Percentiles rank a stretch among this genome's conserved stretches.
Conservation (phyloP, 257 asterid genomes). For the Thymus mandschuricus region DNA sequence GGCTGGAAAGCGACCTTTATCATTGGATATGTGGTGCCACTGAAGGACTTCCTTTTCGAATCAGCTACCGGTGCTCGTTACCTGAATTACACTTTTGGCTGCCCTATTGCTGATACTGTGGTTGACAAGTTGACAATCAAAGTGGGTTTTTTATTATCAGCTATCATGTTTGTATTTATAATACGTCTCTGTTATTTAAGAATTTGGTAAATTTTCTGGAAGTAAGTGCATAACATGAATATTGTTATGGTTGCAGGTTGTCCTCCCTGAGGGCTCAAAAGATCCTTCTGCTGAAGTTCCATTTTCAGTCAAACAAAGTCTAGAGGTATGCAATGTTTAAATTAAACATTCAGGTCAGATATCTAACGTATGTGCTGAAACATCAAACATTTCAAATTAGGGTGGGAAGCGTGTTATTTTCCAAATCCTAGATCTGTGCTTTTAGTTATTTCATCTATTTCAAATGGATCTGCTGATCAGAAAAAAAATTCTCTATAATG, state of each 20-base stretch:
- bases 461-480: neutral
- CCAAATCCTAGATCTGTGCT: conserved; percentile 1
- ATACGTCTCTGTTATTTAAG: conserved; percentile 28
- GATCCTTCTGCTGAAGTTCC: conserved; percentile 72
- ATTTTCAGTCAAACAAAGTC: conserved; percentile 65
- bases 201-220: conserved; percentile 16
- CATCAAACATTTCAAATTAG: conserved; percentile 22
- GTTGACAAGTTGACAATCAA: conserved; percentile 86
- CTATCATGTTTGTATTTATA: conserved; percentile 12
- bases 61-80: conserved; percentile 78
- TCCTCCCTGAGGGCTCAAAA: conserved; percentile 96
- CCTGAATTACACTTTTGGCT: conserved; percentile 90
- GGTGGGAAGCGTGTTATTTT: conserved; percentile 8
- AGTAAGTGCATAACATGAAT: conserved; percentile 30
- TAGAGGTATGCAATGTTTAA: conserved; percentile 60
- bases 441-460: conserved; percentile 5
- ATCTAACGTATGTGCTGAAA: conserved; percentile 5
- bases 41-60: conserved; percentile 90
- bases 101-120: conserved; percentile 81
- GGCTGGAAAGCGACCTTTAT: conserved; percentile 98
- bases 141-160: conserved; percentile 44
- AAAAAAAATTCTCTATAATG: neutral
- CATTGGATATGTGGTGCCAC: conserved; percentile 89
- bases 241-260: conserved; percentile 59
- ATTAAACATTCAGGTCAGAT: conserved; percentile 22